Percentiles rank a stretch among this genome's conserved stretches.
phyloP scores from a whole-genome alignment of 805 yeast species.

The Jamesozyma spencerorum region DNA sequence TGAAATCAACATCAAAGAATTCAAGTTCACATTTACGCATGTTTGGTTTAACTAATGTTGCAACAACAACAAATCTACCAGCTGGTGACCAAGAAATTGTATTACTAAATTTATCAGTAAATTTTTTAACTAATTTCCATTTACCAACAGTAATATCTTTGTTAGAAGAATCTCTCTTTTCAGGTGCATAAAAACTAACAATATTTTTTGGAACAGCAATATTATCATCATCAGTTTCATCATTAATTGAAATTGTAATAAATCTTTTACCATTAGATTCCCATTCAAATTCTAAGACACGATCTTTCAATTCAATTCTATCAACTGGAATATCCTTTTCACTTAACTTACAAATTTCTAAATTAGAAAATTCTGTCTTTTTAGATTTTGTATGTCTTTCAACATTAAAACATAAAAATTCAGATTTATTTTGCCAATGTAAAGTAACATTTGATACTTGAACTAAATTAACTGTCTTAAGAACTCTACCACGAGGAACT shows the following conservation, averaged over 20 bases:
- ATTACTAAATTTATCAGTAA: constrained; percentile 59
- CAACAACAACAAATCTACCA: constrained; percentile 71
- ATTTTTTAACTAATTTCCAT: constrained; percentile 52
- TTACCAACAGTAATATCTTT: constrained; percentile 36
- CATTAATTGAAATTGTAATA: constrained; percentile 60
- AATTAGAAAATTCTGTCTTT: constrained; percentile 81
- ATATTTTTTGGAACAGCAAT: constrained; percentile 57
- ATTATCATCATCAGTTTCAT: constrained; percentile 39
- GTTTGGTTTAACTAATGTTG: constrained; percentile 38
- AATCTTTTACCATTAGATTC: constrained; percentile 90
- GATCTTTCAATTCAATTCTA: constrained; percentile 84
- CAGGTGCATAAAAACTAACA: constrained; percentile 76
- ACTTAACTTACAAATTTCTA: constrained; percentile 79
- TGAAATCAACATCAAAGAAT: constrained; percentile 78
- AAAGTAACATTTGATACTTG: constrained; percentile 85
- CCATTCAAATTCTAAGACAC: constrained; percentile 85
- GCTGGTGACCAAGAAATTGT: constrained; percentile 82
- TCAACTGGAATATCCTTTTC: constrained; percentile 94
- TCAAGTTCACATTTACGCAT: constrained; percentile 58
- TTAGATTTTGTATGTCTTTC: constrained; percentile 94
- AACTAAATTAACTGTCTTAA: constrained; percentile 88
- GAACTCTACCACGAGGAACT: constrained; percentile 68
- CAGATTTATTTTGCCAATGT: constrained; percentile 89
- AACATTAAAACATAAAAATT: constrained; percentile 82
- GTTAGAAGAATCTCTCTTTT: constrained; percentile 43